Evolutionary conservation across 106 monocot species (phyloP).

Genomic region (Platanthera zijinensis): DNA sequence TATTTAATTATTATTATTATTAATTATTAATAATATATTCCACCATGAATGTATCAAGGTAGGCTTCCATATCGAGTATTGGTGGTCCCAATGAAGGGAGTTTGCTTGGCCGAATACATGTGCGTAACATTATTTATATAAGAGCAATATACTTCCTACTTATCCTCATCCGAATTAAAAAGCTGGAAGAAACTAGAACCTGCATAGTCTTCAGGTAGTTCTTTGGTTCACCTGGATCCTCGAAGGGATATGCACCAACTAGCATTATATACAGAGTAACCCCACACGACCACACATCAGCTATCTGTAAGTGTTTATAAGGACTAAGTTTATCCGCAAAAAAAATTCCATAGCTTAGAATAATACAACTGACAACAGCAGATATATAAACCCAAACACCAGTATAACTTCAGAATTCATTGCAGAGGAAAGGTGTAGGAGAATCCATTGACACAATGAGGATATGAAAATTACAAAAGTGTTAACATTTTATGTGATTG

Average conservation of each 20-base stretch:
- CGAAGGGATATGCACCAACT: conserved; percentile 8
- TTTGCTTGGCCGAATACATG: too few relatives aligned
- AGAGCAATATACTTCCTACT: neutral
- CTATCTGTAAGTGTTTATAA: conserved; percentile 7
- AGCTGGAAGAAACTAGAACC: neutral
- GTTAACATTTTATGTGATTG: too few relatives aligned
- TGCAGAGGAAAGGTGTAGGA: too few relatives aligned
- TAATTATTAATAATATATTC: too few relatives aligned
- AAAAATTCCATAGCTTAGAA: neutral
- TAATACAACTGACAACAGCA: neutral
- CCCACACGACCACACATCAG: conserved; percentile 13
- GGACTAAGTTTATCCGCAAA: neutral
- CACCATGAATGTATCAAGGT: too few relatives aligned
- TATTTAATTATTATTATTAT: too few relatives aligned
- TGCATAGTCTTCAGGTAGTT: conserved; percentile 2
- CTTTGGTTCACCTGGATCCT: neutral
- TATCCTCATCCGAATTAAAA: neutral
- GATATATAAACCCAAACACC: neutral
- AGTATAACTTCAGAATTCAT: neutral
- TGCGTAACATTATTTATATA: too few relatives aligned
- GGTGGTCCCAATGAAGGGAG: too few relatives aligned
- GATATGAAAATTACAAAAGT: too few relatives aligned
- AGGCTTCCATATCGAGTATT: too few relatives aligned
- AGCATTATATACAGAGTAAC: conserved; percentile 8
- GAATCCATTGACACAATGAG: too few relatives aligned